These are phyloP conservation scores for Letharia columbiana DNA, from an alignment of 495 filamentous ascomycete genomes.

Conservation along the genomic window DNA sequence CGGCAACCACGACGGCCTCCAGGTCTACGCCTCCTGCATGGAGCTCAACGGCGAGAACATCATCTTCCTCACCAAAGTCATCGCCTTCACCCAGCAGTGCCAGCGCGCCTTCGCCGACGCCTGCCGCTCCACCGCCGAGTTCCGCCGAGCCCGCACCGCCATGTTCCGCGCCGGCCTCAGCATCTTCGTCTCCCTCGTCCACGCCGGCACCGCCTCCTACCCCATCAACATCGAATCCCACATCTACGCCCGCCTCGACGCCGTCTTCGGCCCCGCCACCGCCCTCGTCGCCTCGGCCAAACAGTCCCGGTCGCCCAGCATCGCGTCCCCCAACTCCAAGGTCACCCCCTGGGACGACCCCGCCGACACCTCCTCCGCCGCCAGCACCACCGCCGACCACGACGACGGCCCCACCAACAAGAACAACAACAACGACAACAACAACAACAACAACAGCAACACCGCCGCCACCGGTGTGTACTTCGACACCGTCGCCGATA, in stretches of 20 bases:
- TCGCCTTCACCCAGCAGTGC: slow-evolving; percentile 38
- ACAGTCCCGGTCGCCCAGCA: neutral
- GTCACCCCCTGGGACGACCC: slow-evolving; percentile 18
- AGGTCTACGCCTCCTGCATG: slow-evolving; percentile 49
- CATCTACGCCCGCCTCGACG: slow-evolving; percentile 38
- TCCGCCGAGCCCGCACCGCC: slow-evolving; percentile 29
- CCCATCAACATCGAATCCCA: slow-evolving; percentile 51
- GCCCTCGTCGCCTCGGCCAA: slow-evolving; percentile 17
- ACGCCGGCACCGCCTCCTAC: slow-evolving; percentile 45
- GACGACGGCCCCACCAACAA: too few species aligned
- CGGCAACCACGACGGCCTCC: slow-evolving; percentile 47
- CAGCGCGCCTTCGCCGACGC: slow-evolving; percentile 16
- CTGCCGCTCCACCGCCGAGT: slow-evolving; percentile 25
- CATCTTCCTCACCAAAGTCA: slow-evolving; percentile 50
- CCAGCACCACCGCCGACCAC: too few species aligned
- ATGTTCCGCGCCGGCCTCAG: slow-evolving; percentile 44
- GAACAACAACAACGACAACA: too few species aligned
- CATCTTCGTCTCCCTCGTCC: slow-evolving; percentile 50
- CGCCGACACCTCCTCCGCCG: too few species aligned
- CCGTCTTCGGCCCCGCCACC: slow-evolving; percentile 40
- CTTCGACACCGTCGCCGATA: too few species aligned
- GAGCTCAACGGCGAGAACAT: slow-evolving; percentile 64
- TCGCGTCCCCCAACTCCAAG: neutral
- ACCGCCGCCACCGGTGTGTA: too few species aligned
- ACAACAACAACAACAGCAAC: neutral